Evolutionary conservation across 768 basidiomycete species (phyloP), one percentile per base, ranked within the genome.

Genomic region (Xerocomus potaroensis): DNA sequence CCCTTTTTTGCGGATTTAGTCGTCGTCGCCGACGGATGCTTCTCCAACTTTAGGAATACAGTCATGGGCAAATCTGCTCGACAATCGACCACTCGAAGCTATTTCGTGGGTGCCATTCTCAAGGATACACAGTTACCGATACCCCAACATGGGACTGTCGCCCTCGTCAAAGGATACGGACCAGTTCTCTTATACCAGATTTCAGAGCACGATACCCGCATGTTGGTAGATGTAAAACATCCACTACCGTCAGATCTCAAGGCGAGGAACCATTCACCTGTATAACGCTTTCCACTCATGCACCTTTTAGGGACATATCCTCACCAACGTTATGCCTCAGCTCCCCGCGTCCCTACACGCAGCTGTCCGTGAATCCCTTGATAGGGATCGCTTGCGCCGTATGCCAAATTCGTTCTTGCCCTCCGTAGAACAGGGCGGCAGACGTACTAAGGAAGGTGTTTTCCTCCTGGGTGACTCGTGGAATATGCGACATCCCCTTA

Each of bases 401-500:
- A 97, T 98, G 94, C 94, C 96, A 26, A 98, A 97, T 64, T 87
- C 90, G 0, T 96, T 89, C 73, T 76, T 99, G 2, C 90, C 96
- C 0, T 70, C 93, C 1, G 72, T 84, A 3, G 72, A 81, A 49
- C 94, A 95, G 61, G 70, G 73, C 9, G 68, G 69, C 15, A 56
- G 51, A 52, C 65, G 56, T 46, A 68, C 63, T 6, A 85, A 80
- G 52, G 76, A 82, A 40, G 90, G 91, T 21, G 81, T 81, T 9
- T 70, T 99, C 48, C 80, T 98, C 51, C 73, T 96, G 27, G 96
- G 96, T 2, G 96, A 98, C 62, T 83, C 95, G 2, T 95, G 91
- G 87, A 99, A 98, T 63, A 98, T 98, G 94, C 88, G 96, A 0
- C 96, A 99, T 66, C 96, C 96, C 2, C 76, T 99, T 18, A 99